Conservation (phyloP, 345 rosid species). For the Linum usitatissimum region DNA sequence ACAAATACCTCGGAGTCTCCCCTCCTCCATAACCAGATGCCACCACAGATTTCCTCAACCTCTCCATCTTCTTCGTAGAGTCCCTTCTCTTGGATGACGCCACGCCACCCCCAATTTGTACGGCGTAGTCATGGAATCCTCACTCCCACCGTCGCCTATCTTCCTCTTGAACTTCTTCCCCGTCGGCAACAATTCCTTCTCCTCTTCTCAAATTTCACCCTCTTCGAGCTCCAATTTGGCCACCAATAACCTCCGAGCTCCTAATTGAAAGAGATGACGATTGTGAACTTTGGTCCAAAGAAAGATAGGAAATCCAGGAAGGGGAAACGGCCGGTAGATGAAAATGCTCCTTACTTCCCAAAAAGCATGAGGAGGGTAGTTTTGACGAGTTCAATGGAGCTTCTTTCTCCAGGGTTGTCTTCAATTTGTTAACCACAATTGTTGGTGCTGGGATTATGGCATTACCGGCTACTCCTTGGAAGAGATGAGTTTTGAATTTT, state of each 20-base stretch:
- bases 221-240: too few relatives aligned
- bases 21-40: conserved; percentile 28
- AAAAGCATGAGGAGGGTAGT: conserved; percentile 29
- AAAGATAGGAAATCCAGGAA: conserved; percentile 40
- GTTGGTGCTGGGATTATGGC: conserved; percentile 99
- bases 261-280: conserved; percentile 54
- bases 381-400: conserved; percentile 76
- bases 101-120: conserved; percentile 52
- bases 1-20: conserved; percentile 31
- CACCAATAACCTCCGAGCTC: too few relatives aligned
- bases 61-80: conserved; percentile 33
- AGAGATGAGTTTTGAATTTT: too few relatives aligned
- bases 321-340: conserved; percentile 27
- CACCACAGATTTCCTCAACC: conserved; percentile 42
- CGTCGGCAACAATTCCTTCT: too few relatives aligned
- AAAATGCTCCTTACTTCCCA: conserved; percentile 46
- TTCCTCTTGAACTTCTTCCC: too few relatives aligned
- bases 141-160: conserved; percentile 19
- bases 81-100: conserved; percentile 53
- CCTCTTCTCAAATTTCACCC: too few relatives aligned
- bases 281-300: conserved; percentile 27
- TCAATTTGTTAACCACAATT: conserved; percentile 73
- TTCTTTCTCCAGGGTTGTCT: conserved; percentile 78
- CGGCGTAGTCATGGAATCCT: conserved; percentile 19
- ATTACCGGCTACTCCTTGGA: conserved; percentile 89